A percentile compares a stretch with the other conserved stretches of the same genome.
Conservation (phyloP, 2,329 filamentous ascomycete species). For the Microdochium nivale region DNA sequence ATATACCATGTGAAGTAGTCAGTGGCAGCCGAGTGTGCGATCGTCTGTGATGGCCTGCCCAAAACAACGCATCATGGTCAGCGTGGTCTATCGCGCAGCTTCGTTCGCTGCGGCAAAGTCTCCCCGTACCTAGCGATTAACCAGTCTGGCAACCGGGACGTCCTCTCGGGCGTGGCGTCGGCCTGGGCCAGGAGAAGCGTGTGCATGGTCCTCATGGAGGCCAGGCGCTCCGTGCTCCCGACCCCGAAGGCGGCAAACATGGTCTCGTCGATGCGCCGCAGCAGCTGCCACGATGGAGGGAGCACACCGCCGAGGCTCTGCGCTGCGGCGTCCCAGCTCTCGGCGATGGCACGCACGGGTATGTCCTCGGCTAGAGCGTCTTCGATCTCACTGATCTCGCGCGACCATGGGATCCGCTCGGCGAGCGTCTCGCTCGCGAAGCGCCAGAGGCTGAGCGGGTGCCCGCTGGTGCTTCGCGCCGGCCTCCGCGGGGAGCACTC, state of each 20-base stretch:
- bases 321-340: conserved; percentile 1
- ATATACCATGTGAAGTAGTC: conserved; percentile 1
- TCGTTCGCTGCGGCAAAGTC: background rate
- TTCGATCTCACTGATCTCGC: background rate
- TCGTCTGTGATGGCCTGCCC: background rate
- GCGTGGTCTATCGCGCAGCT: background rate
- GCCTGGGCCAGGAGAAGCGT: background rate
- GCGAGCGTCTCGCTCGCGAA: background rate
- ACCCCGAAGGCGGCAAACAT: background rate
- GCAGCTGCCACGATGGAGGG: background rate
- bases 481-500: background rate
- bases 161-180: background rate
- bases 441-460: background rate
- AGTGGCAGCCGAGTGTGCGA: background rate
- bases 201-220: background rate
- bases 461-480: background rate
- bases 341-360: background rate
- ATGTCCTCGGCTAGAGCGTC: background rate
- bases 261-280: background rate
- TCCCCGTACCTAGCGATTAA: background rate
- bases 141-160: background rate
- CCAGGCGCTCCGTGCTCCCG: background rate
- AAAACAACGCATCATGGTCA: background rate
- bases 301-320: background rate
- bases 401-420: background rate